Evolutionary conservation across 2,329 filamentous ascomycete species (phyloP).

Genomic region (Acephala macrosclerotiorum): DNA sequence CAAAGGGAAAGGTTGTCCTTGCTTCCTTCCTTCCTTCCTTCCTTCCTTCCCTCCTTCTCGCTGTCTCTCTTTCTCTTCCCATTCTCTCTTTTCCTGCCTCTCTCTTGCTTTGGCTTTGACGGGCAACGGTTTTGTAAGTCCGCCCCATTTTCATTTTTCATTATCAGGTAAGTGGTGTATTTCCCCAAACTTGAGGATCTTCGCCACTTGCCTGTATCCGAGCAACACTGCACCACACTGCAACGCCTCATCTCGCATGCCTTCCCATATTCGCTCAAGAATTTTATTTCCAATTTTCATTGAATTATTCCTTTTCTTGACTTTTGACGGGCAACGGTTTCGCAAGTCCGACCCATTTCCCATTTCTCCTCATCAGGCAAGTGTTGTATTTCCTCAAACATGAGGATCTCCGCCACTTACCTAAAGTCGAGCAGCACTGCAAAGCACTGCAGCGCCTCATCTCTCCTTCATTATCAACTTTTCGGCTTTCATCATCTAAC

Average conservation of each 20-base stretch:
- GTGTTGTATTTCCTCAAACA: not conserved
- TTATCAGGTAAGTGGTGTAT: not conserved
- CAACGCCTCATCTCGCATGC: no score
- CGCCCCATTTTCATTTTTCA: no score
- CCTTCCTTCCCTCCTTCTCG: not conserved
- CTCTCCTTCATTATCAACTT: not conserved
- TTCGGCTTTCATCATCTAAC: not conserved
- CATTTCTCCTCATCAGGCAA: not conserved
- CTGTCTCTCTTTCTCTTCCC: not conserved
- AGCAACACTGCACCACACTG: not conserved
- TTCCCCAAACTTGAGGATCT: not conserved
- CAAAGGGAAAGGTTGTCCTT: not conserved
- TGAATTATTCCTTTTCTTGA: not conserved
- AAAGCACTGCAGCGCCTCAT: not conserved
- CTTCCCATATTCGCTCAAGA: no score
- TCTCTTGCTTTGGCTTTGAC: no score
- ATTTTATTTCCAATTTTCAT: not conserved
- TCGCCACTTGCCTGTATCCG: not conserved
- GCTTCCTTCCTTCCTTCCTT: not conserved
- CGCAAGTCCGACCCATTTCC: no score
- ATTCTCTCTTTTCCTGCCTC: not conserved
- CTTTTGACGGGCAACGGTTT: no score
- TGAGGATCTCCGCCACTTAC: not conserved
- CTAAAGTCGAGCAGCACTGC: slow-evolving; percentile 3
- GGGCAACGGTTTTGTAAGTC: no score